These are phyloP conservation scores for Erigeron philadelphicus DNA, from an alignment of 140 eudicot species.

Conservation along the genomic window DNA sequence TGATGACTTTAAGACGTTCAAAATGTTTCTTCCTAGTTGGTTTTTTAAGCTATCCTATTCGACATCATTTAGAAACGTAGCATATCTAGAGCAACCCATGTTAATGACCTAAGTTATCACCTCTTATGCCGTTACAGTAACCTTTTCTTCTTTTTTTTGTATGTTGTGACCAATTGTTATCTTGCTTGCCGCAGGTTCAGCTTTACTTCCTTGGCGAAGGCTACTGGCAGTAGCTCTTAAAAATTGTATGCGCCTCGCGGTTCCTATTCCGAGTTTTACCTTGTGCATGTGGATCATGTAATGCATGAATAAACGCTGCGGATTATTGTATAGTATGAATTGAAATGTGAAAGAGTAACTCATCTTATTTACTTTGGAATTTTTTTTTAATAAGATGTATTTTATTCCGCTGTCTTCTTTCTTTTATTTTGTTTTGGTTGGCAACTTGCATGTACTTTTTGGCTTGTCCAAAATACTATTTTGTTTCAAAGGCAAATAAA, in stretches of 20 bases:
- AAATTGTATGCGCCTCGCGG: neutral
- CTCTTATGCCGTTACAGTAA: neutral
- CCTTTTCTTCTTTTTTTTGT: neutral
- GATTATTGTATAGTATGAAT: neutral
- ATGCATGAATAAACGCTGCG: neutral
- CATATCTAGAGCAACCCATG: neutral
- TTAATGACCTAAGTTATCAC: too few species aligned
- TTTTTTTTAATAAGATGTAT: neutral
- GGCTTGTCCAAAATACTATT: too few species aligned
- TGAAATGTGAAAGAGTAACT: neutral
- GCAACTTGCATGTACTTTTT: too few species aligned
- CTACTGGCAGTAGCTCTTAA: constrained; percentile 40
- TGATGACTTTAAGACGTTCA: neutral
- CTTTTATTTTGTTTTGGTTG: too few species aligned
- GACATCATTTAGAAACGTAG: neutral
- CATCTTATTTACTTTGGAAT: neutral
- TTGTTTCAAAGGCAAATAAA: too few species aligned
- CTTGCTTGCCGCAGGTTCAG: constrained; percentile 32
- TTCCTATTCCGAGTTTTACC: neutral
- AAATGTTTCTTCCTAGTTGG: neutral
- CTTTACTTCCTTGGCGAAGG: constrained; percentile 47
- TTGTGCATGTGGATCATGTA: neutral
- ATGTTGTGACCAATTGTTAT: neutral
- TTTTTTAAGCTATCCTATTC: neutral
- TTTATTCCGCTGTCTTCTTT: neutral